phyloP scores from a whole-genome alignment of 1,284 basidiomycete genomes.

The Moesziomyces sp. region DNA sequence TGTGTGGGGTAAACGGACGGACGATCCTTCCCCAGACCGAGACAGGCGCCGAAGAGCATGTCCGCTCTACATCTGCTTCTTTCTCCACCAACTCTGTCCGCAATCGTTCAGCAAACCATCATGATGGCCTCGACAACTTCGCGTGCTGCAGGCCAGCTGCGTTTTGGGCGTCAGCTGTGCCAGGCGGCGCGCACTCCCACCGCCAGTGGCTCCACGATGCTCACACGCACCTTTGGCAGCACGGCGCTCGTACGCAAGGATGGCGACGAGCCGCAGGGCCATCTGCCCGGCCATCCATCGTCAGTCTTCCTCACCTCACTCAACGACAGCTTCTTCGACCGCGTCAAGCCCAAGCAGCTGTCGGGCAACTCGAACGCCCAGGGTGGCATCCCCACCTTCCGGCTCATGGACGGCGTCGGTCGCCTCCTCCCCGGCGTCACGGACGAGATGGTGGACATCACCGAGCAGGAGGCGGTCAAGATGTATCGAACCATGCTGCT shows the following conservation, averaged over 20 bases:
- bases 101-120: too few species aligned
- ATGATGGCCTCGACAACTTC: conserved; percentile 18
- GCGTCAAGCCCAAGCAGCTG: conserved; percentile 41
- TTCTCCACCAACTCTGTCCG: background rate
- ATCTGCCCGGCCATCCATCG: conserved; percentile 54
- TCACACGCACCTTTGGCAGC: conserved; percentile 19
- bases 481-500: conserved; percentile 68
- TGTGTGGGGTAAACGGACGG: too few species aligned
- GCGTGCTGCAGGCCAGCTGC: conserved; percentile 7
- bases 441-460: conserved; percentile 52
- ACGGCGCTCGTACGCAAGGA: conserved; percentile 21
- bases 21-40: too few species aligned
- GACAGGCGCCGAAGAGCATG: too few species aligned
- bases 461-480: conserved; percentile 50
- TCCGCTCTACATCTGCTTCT: too few species aligned
- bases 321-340: conserved; percentile 59
- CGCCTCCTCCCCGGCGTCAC: conserved; percentile 50
- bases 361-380: conserved; percentile 39
- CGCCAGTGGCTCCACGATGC: background rate
- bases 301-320: conserved; percentile 56
- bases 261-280: conserved; percentile 46
- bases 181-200: background rate
- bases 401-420: conserved; percentile 57
- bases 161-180: conserved; percentile 9
- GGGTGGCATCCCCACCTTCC: conserved; percentile 60